Conservation (phyloP, 202 grass and related monocot species). For the Zizania palustris region DNA sequence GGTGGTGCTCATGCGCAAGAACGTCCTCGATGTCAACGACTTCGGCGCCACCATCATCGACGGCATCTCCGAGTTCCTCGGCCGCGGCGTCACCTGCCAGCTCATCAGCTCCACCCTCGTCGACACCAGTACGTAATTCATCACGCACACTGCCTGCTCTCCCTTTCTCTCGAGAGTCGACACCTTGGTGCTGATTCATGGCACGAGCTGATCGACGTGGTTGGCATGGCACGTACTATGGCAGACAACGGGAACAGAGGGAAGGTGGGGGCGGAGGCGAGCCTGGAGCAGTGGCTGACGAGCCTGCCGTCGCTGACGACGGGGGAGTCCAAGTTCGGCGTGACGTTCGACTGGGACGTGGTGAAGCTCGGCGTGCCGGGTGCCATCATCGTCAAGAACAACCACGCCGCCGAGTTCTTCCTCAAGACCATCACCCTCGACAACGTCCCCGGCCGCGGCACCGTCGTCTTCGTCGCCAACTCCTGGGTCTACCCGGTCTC, state of each 20-base stretch:
- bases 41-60: slow-evolving; percentile 49
- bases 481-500: slow-evolving; percentile 53
- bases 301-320: slow-evolving; percentile 10
- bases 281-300: slow-evolving; percentile 30
- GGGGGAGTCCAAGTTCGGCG: slow-evolving; percentile 44
- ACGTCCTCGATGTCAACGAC: slow-evolving; percentile 51
- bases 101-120: slow-evolving; percentile 58
- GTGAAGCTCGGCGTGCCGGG: slow-evolving; percentile 46
- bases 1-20: slow-evolving; percentile 53
- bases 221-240: no score
- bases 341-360: slow-evolving; percentile 52
- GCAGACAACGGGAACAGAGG: slow-evolving; percentile 36
- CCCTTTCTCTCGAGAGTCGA: no score
- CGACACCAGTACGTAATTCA: slow-evolving; percentile 43
- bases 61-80: slow-evolving; percentile 49
- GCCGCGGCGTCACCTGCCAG: slow-evolving; percentile 45
- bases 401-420: slow-evolving; percentile 50
- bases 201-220: no score
- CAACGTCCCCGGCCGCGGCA: slow-evolving; percentile 35
- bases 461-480: slow-evolving; percentile 56
- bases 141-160: no score
- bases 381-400: slow-evolving; percentile 63
- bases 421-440: slow-evolving; percentile 60
- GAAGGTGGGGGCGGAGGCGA: slow-evolving; percentile 18
- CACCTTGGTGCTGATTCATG: no score